Percentiles rank a stretch among this genome's conserved stretches.
Conservation (phyloP, 176 grass and related monocot genomes). For the Bolboschoenus planiculmis region DNA sequence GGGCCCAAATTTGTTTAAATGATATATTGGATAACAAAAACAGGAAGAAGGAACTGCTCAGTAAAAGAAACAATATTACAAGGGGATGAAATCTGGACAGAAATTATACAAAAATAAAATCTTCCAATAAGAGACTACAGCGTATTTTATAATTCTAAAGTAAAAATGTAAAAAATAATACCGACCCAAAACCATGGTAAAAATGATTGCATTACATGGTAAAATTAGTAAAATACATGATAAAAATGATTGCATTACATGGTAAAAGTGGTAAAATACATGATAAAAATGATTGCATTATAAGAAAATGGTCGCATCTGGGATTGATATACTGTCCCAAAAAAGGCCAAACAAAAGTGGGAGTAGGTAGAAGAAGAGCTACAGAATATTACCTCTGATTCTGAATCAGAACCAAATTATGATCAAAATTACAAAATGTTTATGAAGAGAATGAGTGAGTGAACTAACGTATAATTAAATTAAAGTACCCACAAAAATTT, state of each 20-base stretch:
- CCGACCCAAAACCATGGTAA: neutral
- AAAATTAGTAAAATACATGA: neutral
- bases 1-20: neutral
- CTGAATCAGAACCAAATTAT: neutral
- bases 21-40: neutral
- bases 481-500: neutral
- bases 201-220: neutral
- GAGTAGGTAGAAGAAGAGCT: neutral
- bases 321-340: neutral
- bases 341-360: conserved; percentile 1
- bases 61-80: neutral
- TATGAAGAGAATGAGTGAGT: neutral
- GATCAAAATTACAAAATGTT: neutral
- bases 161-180: neutral
- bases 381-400: neutral
- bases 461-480: neutral
- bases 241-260: neutral
- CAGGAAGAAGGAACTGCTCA: neutral
- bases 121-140: neutral
- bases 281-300: conserved; percentile 10
- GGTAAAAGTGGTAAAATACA: neutral
- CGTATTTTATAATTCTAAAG: neutral
- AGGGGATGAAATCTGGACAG: neutral
- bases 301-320: neutral
- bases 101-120: neutral